These are phyloP conservation scores for Dictyostelium intermedium DNA, from an alignment of 78 protist species.

Conservation along the genomic window DNA sequence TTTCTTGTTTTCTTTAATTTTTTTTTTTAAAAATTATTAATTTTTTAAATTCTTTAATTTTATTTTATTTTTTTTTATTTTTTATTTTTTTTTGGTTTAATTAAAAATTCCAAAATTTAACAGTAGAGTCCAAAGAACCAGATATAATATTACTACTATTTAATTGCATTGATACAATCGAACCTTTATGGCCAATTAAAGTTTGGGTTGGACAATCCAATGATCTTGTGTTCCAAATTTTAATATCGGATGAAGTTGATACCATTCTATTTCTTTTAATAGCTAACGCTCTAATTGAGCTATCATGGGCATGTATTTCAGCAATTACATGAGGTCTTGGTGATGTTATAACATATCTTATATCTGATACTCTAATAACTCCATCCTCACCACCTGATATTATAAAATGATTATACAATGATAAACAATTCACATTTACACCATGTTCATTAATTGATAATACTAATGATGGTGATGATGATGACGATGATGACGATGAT, in stretches of 20 bases:
- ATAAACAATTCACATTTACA: not conserved
- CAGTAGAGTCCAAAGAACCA: slow-evolving; percentile 53
- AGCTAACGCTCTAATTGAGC: not conserved
- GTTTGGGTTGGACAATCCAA: not conserved
- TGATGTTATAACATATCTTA: not conserved
- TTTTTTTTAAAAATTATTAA: not conserved
- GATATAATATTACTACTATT: not conserved
- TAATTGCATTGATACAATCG: slow-evolving; percentile 27
- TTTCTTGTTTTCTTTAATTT: too few species aligned
- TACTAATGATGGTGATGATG: not conserved
- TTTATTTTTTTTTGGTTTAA: not conserved
- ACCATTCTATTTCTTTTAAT: slow-evolving; percentile 29
- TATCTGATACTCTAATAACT: slow-evolving; percentile 2
- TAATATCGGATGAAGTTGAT: slow-evolving; percentile 28
- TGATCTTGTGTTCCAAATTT: slow-evolving; percentile 12
- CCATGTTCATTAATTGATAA: not conserved
- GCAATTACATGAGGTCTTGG: not conserved
- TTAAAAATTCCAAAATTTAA: slow-evolving; percentile 19
- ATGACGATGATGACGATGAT: not conserved
- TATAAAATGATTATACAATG: not conserved
- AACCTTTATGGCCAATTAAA: slow-evolving; percentile 43
- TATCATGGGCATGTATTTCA: not conserved
- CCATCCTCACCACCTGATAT: slow-evolving; percentile 22
- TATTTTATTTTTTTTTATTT: not conserved
- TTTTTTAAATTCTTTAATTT: not conserved